Conservation (phyloP, 2,329 filamentous ascomycete genomes). For the Stemphylium lycopersici region DNA sequence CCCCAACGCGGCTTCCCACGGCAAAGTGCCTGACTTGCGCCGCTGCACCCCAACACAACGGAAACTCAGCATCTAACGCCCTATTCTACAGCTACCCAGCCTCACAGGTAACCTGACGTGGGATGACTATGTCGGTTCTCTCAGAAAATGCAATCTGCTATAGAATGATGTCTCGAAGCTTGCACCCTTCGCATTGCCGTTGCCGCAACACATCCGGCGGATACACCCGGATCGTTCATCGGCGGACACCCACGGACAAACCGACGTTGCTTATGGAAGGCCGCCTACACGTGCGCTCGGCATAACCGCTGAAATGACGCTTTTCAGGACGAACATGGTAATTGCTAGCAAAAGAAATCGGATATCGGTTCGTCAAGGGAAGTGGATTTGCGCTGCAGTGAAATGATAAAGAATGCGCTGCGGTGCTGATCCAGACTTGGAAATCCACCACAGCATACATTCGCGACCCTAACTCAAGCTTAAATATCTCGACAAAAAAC, state of each 20-base stretch:
- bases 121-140: neutral
- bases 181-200: neutral
- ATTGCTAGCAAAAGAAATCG: slow-evolving; percentile 22
- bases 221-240: slow-evolving; percentile 27
- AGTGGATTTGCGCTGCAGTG: slow-evolving; percentile 14
- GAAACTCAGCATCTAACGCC: neutral
- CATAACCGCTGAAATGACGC: slow-evolving; percentile 33
- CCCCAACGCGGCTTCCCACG: slow-evolving; percentile 9
- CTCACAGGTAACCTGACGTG: neutral
- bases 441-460: neutral
- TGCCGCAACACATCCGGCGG: slow-evolving; percentile 9
- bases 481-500: neutral
- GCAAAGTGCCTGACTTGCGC: slow-evolving; percentile 2
- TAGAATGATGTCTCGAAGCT: neutral
- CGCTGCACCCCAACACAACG: neutral
- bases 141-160: too few species aligned
- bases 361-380: slow-evolving; percentile 34
- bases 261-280: slow-evolving; percentile 19
- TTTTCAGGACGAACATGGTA: slow-evolving; percentile 19
- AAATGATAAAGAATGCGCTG: slow-evolving; percentile 23
- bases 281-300: slow-evolving; percentile 34
- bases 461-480: neutral
- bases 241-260: slow-evolving; percentile 28
- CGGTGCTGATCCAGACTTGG: slow-evolving; percentile 1
- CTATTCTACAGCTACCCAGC: neutral